Base-by-base conservation (phyloP, 352 stramenopile species). In the Pythium aquatile region DNA sequence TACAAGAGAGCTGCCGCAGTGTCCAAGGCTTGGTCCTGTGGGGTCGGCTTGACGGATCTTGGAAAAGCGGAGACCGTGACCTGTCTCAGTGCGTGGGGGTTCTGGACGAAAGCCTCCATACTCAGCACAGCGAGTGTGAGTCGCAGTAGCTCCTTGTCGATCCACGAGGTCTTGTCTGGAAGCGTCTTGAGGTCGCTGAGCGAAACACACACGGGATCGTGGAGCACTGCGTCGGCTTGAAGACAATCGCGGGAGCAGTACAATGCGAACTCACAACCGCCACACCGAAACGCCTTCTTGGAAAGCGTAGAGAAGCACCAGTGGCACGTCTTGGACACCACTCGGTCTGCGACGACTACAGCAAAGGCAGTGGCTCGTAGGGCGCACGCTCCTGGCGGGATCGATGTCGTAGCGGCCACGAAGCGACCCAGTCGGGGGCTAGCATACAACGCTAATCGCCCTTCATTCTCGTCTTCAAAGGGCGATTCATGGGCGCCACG, bases 221-320 rank as follows among this genome's bases (percentile, higher is more conserved):
- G 82, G 39, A 91, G 58, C 46, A 58, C 9, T 0, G 67, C 61
- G 62, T 89, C 78, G 35, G 66, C 57, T 29, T 73, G 53, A 24
- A 88, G 55, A 63, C 79, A 91, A 33, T 73, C 58, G 20, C 61
- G 73, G 30, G 74, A 83, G 52, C 82, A 89, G 60, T 88, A 89
- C 39, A 74, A 67, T 17, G 78, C 61, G 49, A 84, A 87, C 46
- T 70, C 51, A 53, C 81, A 90, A 20, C 63, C 68, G 14, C 61
- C 81, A 32, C 81, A 90, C 26, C 83, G 76, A 1, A 87, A 66
- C 24, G 75, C 79, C 60, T 79, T 86, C 52, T 74, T 74, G 1
- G 55, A 57, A 5, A 90, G 69, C 46, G 28, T 28, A 13, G 7
- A 9, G 49, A 91, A 88, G 76, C 79, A 89, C 79, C 79, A 89